Evolutionary conservation across 305 asterid species (phyloP).

Genomic region (Vinca major): DNA sequence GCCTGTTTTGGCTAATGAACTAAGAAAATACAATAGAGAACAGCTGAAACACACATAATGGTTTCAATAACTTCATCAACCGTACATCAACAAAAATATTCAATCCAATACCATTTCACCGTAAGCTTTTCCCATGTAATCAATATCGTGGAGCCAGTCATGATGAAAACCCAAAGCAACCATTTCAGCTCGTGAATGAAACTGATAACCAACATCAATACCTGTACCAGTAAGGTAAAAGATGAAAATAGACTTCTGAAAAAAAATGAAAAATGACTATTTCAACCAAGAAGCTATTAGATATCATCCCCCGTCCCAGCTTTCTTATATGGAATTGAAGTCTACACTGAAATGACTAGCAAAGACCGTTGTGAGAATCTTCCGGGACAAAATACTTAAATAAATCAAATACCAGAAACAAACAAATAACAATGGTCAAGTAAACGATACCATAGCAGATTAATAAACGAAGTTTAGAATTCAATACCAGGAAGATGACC

Average conservation of each 20-base stretch:
- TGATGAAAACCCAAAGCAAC: constrained; percentile 19
- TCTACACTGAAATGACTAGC: background rate
- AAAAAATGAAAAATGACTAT: background rate
- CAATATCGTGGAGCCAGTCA: constrained; percentile 13
- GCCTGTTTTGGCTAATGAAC: background rate
- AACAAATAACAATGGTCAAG: background rate
- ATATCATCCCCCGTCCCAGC: background rate
- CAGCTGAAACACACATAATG: background rate
- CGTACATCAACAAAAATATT: background rate
- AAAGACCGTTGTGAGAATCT: background rate
- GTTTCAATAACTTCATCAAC: background rate
- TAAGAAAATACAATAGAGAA: background rate
- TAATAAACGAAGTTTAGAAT: background rate
- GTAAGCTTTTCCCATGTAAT: constrained; percentile 15
- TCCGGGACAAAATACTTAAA: background rate
- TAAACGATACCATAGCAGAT: background rate
- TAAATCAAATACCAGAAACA: background rate
- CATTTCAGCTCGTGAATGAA: constrained; percentile 20
- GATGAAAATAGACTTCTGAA: background rate
- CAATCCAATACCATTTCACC: background rate
- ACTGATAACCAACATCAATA: constrained; percentile 19
- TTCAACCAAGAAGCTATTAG: background rate
- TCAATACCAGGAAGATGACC: constrained; percentile 14
- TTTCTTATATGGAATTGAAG: background rate
- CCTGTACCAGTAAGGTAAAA: constrained; percentile 14